Evolutionary conservation across 1,284 basidiomycete genomes (phyloP), one percentile per base, ranked within the genome.

Genomic region (Pascua guehoae): DNA sequence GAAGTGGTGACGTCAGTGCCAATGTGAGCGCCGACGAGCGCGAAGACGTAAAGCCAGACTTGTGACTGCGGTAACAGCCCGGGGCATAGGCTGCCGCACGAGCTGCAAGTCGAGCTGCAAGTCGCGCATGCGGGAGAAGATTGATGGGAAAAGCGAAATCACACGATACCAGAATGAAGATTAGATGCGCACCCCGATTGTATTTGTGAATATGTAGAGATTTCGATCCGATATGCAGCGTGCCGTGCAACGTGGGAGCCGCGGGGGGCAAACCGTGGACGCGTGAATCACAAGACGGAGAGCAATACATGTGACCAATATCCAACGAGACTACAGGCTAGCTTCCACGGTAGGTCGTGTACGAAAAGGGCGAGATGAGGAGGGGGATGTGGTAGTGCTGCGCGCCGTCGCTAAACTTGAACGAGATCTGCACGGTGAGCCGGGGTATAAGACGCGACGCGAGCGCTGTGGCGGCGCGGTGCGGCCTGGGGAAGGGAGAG

Each of bases 341-440:
- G 74, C 88, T 91, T 16, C 92, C 92, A 61, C 91, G 82, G 73
- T 95, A 95, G 8, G 93, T 95, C 15, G 92, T 93, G 75, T 88
- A 97, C 1, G 88, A 89, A 78, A 88, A 93, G 8, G 92, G 92
- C 72, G 89, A 93, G 67, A 97, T 86, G 36, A 97, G 78, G 14
- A 97, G 81, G 0, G 93, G 93, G 60, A 97, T 88, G 67, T 96
- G 92, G 71, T 93, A 88, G 69, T 95, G 91, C 66, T 91, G 87
- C 43, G 81, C 73, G 7, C 88, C 84, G 61, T 86, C 82, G 52
- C 81, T 78, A 53, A 91, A 82, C 45, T 81, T 79, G 73, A 93
- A 93, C 0, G 83, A 82, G 62, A 93, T 87, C 89, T 93, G 63
- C 5, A 32, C 4, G 12, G 49, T 51, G 9, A 54, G 51, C 50